Evolutionary conservation across 371 early-diverging fungal species (phyloP).

Genomic region (Conidiobolus incongruus): DNA sequence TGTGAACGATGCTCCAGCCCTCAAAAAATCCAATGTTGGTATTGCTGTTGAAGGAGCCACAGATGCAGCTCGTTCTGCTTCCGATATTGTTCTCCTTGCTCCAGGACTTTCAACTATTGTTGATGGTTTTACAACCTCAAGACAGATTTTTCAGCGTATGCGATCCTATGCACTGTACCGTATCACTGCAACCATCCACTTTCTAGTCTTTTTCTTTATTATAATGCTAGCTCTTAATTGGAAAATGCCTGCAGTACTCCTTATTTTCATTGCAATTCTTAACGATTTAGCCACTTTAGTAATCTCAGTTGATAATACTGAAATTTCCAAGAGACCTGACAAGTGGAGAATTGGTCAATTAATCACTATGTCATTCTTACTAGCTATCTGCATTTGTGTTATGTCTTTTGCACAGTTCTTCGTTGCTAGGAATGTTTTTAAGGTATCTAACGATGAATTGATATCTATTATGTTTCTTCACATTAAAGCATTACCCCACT

Average conservation of each 20-base stretch:
- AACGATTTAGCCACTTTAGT: slow-evolving; percentile 74
- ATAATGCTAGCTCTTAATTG: slow-evolving; percentile 40
- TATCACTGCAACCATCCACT: slow-evolving; percentile 75
- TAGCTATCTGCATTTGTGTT: slow-evolving; percentile 33
- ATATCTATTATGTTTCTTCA: slow-evolving; percentile 66
- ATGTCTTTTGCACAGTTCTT: slow-evolving; percentile 53
- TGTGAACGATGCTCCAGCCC: slow-evolving; percentile 82
- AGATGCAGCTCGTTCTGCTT: slow-evolving; percentile 73
- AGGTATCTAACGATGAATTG: slow-evolving; percentile 15
- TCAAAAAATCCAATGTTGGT: slow-evolving; percentile 52
- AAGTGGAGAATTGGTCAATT: slow-evolving; percentile 79
- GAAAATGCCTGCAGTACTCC: slow-evolving; percentile 36
- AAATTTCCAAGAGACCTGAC: slow-evolving; percentile 51
- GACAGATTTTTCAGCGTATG: slow-evolving; percentile 79
- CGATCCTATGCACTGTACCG: slow-evolving; percentile 70
- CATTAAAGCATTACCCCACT: slow-evolving; percentile 76
- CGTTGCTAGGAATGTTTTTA: slow-evolving; percentile 18
- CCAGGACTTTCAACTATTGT: slow-evolving; percentile 71
- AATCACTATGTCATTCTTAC: no score
- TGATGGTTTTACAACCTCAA: slow-evolving; percentile 50
- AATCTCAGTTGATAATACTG: slow-evolving; percentile 64
- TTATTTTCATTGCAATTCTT: slow-evolving; percentile 51
- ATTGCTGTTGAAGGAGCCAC: slow-evolving; percentile 68
- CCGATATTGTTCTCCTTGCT: slow-evolving; percentile 72
- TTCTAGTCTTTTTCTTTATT: slow-evolving; percentile 71